Percentiles rank a stretch among this genome's conserved stretches.
Conservation (phyloP, 1,139 yeast species). For the Blastobotrys buckinghamii region DNA sequence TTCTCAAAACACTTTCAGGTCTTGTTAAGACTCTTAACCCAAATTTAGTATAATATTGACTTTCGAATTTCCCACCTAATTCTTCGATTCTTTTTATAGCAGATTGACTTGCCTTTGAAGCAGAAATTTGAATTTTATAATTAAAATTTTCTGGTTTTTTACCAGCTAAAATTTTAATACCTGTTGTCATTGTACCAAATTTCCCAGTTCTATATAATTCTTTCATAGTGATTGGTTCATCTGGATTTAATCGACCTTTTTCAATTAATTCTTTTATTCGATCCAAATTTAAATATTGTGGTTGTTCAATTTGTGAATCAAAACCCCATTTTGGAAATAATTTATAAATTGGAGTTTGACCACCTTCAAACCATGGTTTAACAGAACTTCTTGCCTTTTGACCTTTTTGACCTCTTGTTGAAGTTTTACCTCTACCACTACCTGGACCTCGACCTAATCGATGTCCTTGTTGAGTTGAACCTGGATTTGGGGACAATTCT, state of each 20-base stretch:
- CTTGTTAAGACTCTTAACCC: constrained; percentile 70
- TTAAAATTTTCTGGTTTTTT: constrained; percentile 54
- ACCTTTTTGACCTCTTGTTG: constrained; percentile 98
- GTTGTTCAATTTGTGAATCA: constrained; percentile 36
- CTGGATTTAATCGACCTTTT: constrained; percentile 40
- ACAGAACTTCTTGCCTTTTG: constrained; percentile 93
- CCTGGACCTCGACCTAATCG: constrained; percentile 98
- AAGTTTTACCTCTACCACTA: constrained; percentile 80
- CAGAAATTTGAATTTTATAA: constrained; percentile 57
- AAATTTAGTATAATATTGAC: constrained; percentile 61
- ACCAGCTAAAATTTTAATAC: constrained; percentile 73
- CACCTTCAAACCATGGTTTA: constrained; percentile 96
- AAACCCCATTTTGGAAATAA: constrained; percentile 90
- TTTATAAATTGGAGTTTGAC: constrained; percentile 91
- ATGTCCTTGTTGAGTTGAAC: constrained; percentile 40
- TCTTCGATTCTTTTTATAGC: constrained; percentile 72
- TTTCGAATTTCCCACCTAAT: constrained; percentile 66
- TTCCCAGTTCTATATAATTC: constrained; percentile 63
- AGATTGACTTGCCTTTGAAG: constrained; percentile 67
- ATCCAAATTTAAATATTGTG: constrained; percentile 45
- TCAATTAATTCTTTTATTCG: constrained; percentile 47
- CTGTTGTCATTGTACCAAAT: constrained; percentile 62
- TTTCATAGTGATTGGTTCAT: constrained; percentile 67
- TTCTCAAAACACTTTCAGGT: constrained; percentile 63
- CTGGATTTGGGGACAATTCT: constrained; percentile 28